A percentile compares a stretch with the other conserved stretches of the same genome.
Evolutionary conservation across 2,329 filamentous ascomycete species (phyloP).

Genomic region (Pseudogymnoascus sp.): DNA sequence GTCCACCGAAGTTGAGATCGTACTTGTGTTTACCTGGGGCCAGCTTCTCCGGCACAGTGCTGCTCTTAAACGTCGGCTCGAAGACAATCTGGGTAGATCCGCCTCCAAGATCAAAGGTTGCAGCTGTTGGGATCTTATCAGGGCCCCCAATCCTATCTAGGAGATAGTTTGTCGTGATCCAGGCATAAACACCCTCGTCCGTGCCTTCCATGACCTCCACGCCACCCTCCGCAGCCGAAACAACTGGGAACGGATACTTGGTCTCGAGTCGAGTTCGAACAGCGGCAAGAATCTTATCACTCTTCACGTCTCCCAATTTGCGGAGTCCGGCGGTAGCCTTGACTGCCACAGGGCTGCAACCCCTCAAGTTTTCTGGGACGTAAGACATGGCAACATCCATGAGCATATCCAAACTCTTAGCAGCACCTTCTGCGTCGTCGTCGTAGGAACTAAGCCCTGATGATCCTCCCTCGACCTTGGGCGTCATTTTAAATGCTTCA

Average conservation of each 20-base stretch:
- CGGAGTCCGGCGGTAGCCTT: slow-evolving; percentile 94
- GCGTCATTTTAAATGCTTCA: slow-evolving; percentile 90
- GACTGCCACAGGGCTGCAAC: slow-evolving; percentile 92
- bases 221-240: slow-evolving; percentile 74
- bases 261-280: slow-evolving; percentile 80
- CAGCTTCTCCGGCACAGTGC: slow-evolving; percentile 71
- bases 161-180: slow-evolving; percentile 98
- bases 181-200: slow-evolving; percentile 95
- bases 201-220: slow-evolving; percentile 97
- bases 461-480: slow-evolving; percentile 65
- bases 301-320: slow-evolving; percentile 73
- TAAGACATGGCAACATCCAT: slow-evolving; percentile 77
- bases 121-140: slow-evolving; percentile 82
- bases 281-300: slow-evolving; percentile 74
- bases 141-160: slow-evolving; percentile 94
- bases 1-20: slow-evolving; percentile 78
- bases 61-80: slow-evolving; percentile 80
- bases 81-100: slow-evolving; percentile 99
- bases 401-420: slow-evolving; percentile 78
- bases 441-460: slow-evolving; percentile 74
- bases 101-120: slow-evolving; percentile 91
- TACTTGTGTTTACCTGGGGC: slow-evolving; percentile 94
- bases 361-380: slow-evolving; percentile 81
- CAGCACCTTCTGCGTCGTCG: slow-evolving; percentile 77
- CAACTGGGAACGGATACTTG: slow-evolving; percentile 88